phyloP scores from a whole-genome alignment of 1,284 basidiomycete species.

The Inonotus hispidus region DNA sequence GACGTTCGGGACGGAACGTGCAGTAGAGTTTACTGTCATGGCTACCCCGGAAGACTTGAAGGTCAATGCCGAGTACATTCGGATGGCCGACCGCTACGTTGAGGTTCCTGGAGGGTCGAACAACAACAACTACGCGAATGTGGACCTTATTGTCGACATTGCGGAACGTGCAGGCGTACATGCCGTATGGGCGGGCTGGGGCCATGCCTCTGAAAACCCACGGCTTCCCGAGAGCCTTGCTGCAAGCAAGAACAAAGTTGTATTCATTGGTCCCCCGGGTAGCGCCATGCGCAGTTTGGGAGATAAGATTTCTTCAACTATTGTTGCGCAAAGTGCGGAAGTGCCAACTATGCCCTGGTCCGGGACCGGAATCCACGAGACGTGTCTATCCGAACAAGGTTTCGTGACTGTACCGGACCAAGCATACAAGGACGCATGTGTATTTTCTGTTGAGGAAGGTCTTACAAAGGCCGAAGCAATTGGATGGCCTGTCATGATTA shows the following conservation, averaged over 20 bases:
- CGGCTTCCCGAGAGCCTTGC: conserved; percentile 93
- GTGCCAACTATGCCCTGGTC: conserved; percentile 99
- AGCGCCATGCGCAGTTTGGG: conserved; percentile 99
- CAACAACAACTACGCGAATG: conserved; percentile 99
- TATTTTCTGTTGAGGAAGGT: conserved; percentile 87
- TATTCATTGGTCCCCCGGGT: conserved; percentile 99
- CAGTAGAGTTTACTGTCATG: conserved; percentile 99
- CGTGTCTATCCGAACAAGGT: conserved; percentile 79
- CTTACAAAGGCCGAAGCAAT: conserved; percentile 81
- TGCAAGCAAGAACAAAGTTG: conserved; percentile 91
- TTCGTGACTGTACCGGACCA: conserved; percentile 94
- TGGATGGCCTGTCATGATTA: conserved; percentile 99
- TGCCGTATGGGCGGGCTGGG: conserved; percentile 99
- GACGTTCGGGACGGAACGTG: conserved; percentile 94
- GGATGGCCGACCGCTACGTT: conserved; percentile 99
- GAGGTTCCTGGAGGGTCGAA: conserved; percentile 98
- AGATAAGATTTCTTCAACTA: conserved; percentile 99
- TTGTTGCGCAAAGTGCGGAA: conserved; percentile 94
- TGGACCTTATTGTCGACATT: conserved; percentile 98
- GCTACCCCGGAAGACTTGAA: conserved; percentile 98
- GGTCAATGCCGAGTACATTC: conserved; percentile 99
- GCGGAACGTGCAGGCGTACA: conserved; percentile 97
- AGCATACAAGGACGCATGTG: conserved; percentile 88
- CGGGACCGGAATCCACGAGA: conserved; percentile 91
- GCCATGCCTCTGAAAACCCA: conserved; percentile 99